Evolutionary conservation across 495 filamentous ascomycete genomes (phyloP).

Genomic region (Ramalina intermedia): DNA sequence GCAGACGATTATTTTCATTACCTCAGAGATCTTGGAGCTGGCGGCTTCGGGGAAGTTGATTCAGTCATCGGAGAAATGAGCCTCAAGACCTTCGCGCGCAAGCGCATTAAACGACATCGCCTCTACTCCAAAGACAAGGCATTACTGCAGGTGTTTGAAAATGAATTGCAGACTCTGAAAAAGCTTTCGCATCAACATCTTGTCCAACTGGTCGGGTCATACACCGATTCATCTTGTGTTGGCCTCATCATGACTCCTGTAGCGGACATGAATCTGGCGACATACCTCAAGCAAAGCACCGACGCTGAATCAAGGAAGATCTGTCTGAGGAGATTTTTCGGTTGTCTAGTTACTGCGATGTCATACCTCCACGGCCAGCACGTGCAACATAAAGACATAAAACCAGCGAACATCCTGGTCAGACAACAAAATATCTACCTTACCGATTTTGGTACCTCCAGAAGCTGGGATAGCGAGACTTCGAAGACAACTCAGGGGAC

Average conservation of each 20-base stretch:
- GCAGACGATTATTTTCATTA: slow-evolving; percentile 7
- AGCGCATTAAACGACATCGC: slow-evolving; percentile 1
- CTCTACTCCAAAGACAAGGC: slow-evolving; percentile 3
- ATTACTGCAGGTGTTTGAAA: slow-evolving; percentile 2
- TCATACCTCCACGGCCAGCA: slow-evolving; percentile 21
- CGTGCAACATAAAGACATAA: slow-evolving; percentile 28
- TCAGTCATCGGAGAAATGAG: slow-evolving; percentile 4
- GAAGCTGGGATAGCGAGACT: slow-evolving; percentile 13
- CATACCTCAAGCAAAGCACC: slow-evolving; percentile 6
- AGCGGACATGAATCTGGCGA: slow-evolving; percentile 17
- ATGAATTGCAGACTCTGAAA: slow-evolving; percentile 12
- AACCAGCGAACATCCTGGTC: slow-evolving; percentile 29
- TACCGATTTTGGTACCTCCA: slow-evolving; percentile 29
- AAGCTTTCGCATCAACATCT: slow-evolving; percentile 9
- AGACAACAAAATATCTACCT: slow-evolving; percentile 18
- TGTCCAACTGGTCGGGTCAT: slow-evolving; percentile 9
- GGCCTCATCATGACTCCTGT: slow-evolving; percentile 22
- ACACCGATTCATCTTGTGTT: slow-evolving; percentile 18
- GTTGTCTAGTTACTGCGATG: slow-evolving; percentile 23
- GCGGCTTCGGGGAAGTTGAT: slow-evolving; percentile 7
- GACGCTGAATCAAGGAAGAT: neutral
- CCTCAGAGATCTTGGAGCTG: slow-evolving; percentile 6
- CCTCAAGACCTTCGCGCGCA: slow-evolving; percentile 9
- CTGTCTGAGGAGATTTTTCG: slow-evolving; percentile 13
- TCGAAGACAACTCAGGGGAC: slow-evolving; percentile 13